Evolutionary conservation across 768 basidiomycete genomes (phyloP), one percentile per base, ranked within the genome.

Genomic region (Serendipita vermifera): DNA sequence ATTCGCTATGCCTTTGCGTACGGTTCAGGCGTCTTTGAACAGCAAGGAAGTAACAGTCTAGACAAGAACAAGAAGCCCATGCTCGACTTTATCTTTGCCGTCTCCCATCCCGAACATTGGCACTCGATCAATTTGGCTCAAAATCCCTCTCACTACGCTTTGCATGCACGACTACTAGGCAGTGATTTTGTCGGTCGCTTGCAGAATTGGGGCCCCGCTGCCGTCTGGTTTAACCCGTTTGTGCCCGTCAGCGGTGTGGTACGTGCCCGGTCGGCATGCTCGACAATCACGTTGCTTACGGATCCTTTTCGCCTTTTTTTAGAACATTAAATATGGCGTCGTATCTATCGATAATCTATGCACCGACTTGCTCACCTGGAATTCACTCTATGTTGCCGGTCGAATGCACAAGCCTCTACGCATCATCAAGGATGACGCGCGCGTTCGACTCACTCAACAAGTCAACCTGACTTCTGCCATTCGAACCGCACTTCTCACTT

Each of bases 1-100:
- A 87, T 97, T 48, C 83, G 93, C 20, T 98, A 94, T 73, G 96
- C 93, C 0, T 92, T 97, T 65, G 96, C 96, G 0, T 99, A 98
- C 65, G 96, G 96, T 11, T 90, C 86, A 2, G 96, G 94, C 0
- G 92, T 98, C 1, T 96, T 96, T 62, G 81, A 87, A 64, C 96
- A 99, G 69, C 82, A 83, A 65, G 20, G 68, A 72, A 15, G 67
- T 64, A 33, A 56, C 33, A 26, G n/a, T 35, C 22, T 26, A 46
- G 26, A 13, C 46, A 71, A 64, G 64, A 72, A 17, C 64, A 69
- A 51, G 46, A 51, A 51, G 38, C 92, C 92, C 0, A 88, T 98
- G 86, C 78, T 97, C 20, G 96, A 99, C 69, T 96, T 98, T 64
- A 79, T 99, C 68, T 89, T 99, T 67, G 93, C 92, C 0, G 94